Evolutionary conservation across 495 filamentous ascomycete species (phyloP).

Genomic region (Acidiella bohemica): DNA sequence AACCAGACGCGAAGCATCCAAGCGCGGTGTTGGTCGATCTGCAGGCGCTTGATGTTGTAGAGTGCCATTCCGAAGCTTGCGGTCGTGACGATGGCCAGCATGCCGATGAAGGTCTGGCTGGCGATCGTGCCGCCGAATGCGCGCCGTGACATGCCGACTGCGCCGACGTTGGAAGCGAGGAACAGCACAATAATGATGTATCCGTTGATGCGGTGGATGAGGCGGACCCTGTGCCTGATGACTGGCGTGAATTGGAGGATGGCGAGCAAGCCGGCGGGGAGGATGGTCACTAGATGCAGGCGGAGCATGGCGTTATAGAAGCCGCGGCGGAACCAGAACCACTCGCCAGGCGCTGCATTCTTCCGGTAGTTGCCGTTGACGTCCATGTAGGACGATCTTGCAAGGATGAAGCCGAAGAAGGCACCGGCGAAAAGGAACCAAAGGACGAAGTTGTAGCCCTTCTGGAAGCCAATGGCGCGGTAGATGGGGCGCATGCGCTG

Average conservation of each 20-base stretch:
- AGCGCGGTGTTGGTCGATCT: constrained; percentile 43
- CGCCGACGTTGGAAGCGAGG: constrained; percentile 28
- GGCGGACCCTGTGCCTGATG: constrained; percentile 34
- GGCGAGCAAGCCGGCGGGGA: constrained; percentile 36
- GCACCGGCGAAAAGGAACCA: constrained; percentile 20
- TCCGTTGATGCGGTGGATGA: constrained; percentile 42
- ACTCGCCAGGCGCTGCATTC: constrained; percentile 33
- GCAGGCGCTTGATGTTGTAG: constrained; percentile 38
- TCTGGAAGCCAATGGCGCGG: constrained; percentile 10
- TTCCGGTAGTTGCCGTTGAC: constrained; percentile 11
- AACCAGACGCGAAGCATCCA: constrained; percentile 43
- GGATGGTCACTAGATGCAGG: constrained; percentile 33
- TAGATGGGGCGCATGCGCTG: constrained; percentile 3
- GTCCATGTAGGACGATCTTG: constrained; percentile 27
- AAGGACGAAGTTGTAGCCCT: constrained; percentile 17
- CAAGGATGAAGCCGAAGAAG: constrained; percentile 21
- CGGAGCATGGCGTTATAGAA: constrained; percentile 34
- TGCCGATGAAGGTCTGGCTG: constrained; percentile 28
- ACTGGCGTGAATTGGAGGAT: constrained; percentile 39
- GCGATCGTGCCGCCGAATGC: constrained; percentile 35
- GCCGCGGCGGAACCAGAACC: constrained; percentile 32
- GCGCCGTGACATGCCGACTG: constrained; percentile 33
- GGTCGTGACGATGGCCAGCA: constrained; percentile 30
- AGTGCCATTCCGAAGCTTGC: constrained; percentile 28
- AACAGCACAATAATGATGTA: constrained; percentile 34